Percentiles rank a stretch among this genome's conserved stretches.
Evolutionary conservation across 1,284 basidiomycete genomes (phyloP).

Genomic region (Pseudomicrostroma phylloplanum): DNA sequence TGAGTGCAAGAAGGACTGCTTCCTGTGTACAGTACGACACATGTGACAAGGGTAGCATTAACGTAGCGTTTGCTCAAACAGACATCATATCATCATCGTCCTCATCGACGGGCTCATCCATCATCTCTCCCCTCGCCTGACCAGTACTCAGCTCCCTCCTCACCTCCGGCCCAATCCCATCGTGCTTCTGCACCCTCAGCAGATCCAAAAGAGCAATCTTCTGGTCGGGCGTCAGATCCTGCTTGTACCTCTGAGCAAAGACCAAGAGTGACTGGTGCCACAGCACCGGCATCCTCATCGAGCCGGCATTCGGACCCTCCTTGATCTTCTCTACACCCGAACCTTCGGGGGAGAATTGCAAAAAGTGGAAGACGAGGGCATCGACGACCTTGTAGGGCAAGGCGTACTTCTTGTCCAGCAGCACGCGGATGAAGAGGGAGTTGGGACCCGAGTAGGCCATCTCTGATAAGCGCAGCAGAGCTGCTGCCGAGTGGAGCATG

Average conservation of each 20-base stretch:
- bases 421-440: slow-evolving; percentile 90
- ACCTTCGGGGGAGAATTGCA: slow-evolving; percentile 65
- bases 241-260: slow-evolving; percentile 82
- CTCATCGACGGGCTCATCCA: slow-evolving; percentile 46
- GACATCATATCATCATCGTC: slow-evolving; percentile 36
- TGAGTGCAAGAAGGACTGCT: no score
- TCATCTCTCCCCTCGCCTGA: slow-evolving; percentile 55
- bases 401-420: slow-evolving; percentile 97
- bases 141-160: slow-evolving; percentile 66
- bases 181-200: slow-evolving; percentile 75
- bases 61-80: slow-evolving; percentile 11
- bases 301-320: slow-evolving; percentile 21
- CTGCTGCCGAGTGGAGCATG: slow-evolving; percentile 91
- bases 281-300: slow-evolving; percentile 65
- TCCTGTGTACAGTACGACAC: no score
- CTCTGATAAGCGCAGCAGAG: slow-evolving; percentile 80
- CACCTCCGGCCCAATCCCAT: slow-evolving; percentile 83
- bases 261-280: slow-evolving; percentile 97
- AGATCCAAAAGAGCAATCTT: slow-evolving; percentile 96
- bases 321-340: slow-evolving; percentile 39
- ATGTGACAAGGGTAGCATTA: no score
- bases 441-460: slow-evolving; percentile 96
- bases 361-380: slow-evolving; percentile 94
- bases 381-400: slow-evolving; percentile 98
- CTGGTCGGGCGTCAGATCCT: slow-evolving; percentile 94